A percentile compares a stretch with the other conserved stretches of the same genome.
Evolutionary conservation across 1,284 basidiomycete genomes (phyloP).

Genomic region (Ceratobasidium sp.): DNA sequence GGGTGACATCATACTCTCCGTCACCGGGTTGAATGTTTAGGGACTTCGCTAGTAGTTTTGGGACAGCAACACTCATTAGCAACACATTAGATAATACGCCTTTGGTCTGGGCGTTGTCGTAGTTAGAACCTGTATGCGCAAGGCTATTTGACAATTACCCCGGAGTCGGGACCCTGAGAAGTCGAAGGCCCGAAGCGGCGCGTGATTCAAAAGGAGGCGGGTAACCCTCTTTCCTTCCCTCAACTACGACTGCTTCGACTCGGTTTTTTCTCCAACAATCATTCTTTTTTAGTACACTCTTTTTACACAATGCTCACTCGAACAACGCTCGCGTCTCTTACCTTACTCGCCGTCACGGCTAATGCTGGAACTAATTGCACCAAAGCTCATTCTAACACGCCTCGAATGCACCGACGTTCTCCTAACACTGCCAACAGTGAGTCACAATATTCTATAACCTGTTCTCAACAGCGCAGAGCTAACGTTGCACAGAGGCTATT

Average conservation of each 20-base stretch:
- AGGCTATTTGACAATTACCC: too few relatives aligned
- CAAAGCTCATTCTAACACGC: neutral
- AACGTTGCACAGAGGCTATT: conserved; percentile 43
- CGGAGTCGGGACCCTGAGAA: neutral
- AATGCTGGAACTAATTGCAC: conserved; percentile 27
- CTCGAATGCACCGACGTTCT: conserved; percentile 19
- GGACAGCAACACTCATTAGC: too few relatives aligned
- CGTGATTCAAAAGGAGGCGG: conserved; percentile 1
- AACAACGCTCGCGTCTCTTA: conserved; percentile 32
- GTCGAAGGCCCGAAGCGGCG: neutral
- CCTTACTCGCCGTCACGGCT: conserved; percentile 20
- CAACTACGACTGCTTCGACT: conserved; percentile 8
- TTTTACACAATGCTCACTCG: conserved; percentile 24
- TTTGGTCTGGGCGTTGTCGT: too few relatives aligned
- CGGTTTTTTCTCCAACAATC: conserved; percentile 6
- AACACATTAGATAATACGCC: too few relatives aligned
- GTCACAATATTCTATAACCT: neutral
- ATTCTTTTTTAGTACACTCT: conserved; percentile 20
- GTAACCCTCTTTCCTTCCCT: neutral
- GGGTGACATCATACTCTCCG: too few relatives aligned
- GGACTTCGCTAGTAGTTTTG: too few relatives aligned
- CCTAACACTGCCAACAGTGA: conserved; percentile 38
- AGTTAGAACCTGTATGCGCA: too few relatives aligned
- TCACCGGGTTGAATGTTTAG: too few relatives aligned
- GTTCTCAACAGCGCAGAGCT: neutral